A percentile compares a stretch with the other conserved stretches of the same genome.
phyloP scores from a whole-genome alignment of 805 yeast species.

The Suhomyces xylopsoci region DNA sequence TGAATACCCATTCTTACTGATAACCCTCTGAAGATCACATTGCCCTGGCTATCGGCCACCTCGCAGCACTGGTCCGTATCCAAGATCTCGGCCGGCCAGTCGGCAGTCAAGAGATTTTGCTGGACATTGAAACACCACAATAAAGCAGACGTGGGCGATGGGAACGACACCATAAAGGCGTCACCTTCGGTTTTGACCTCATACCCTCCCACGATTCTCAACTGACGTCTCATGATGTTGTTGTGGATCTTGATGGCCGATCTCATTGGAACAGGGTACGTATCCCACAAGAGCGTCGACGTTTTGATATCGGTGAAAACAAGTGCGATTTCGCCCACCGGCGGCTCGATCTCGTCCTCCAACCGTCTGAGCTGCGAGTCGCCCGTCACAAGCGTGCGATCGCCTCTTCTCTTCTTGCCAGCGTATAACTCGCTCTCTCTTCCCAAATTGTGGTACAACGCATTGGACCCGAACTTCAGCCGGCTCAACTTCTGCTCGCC shows the following conservation, averaged over 20 bases:
- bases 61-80: constrained; percentile 82
- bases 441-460: constrained; percentile 38
- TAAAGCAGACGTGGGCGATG: constrained; percentile 84
- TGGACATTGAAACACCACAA: constrained; percentile 96
- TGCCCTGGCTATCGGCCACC: constrained; percentile 59
- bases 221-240: constrained; percentile 87
- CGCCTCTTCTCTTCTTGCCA: constrained; percentile 40
- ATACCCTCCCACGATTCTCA: constrained; percentile 92
- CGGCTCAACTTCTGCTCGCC: constrained; percentile 45
- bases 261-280: constrained; percentile 90
- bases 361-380: constrained; percentile 79
- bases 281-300: constrained; percentile 92
- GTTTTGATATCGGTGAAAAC: constrained; percentile 97
- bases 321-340: constrained; percentile 90
- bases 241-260: constrained; percentile 95
- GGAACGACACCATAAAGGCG: constrained; percentile 96
- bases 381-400: constrained; percentile 47
- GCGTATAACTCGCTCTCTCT: constrained; percentile 32
- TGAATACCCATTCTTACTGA: constrained; percentile 98
- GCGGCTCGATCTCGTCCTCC: constrained; percentile 91
- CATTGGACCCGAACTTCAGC: constrained; percentile 25
- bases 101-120: constrained; percentile 71
- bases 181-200: constrained; percentile 99
- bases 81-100: constrained; percentile 94
- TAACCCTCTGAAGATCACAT: constrained; percentile 75